Evolutionary conservation across 2,329 filamentous ascomycete genomes (phyloP).

Genomic region (Scedosporium apiospermum): DNA sequence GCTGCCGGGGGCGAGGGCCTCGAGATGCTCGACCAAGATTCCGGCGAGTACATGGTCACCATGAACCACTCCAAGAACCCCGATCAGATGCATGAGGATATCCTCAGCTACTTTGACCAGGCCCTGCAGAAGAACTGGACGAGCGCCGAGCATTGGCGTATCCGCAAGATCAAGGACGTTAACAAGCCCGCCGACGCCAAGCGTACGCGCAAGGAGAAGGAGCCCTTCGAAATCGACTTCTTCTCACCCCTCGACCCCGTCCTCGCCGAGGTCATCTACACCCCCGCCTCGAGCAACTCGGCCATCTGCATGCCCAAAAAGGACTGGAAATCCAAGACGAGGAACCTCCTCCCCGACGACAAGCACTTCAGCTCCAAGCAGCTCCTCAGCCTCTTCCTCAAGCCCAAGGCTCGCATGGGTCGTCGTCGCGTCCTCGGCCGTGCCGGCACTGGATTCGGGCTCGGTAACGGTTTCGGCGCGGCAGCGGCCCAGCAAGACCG

Average conservation of each 20-base stretch:
- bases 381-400: conserved; percentile 81
- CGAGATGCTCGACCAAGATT: conserved; percentile 47
- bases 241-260: conserved; percentile 60
- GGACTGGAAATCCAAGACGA: conserved; percentile 89
- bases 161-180: conserved; percentile 78
- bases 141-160: conserved; percentile 97
- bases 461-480: conserved; percentile 25
- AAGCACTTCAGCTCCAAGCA: conserved; percentile 97
- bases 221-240: conserved; percentile 93
- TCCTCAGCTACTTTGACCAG: conserved; percentile 96
- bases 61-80: conserved; percentile 57
- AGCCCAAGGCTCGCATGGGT: conserved; percentile 80
- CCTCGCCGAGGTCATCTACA: conserved; percentile 70
- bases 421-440: conserved; percentile 37
- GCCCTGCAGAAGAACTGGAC: conserved; percentile 96
- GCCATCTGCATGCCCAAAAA: conserved; percentile 82
- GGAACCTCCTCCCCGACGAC: conserved; percentile 90
- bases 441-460: conserved; percentile 32
- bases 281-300: conserved; percentile 68
- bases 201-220: conserved; percentile 83
- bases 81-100: conserved; percentile 77
- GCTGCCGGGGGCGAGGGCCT: conserved; percentile 43
- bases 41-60: conserved; percentile 67
- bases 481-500: conserved; percentile 17
- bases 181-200: conserved; percentile 44